phyloP scores from a whole-genome alignment of 345 rosid species.

The Kandelia obovata region DNA sequence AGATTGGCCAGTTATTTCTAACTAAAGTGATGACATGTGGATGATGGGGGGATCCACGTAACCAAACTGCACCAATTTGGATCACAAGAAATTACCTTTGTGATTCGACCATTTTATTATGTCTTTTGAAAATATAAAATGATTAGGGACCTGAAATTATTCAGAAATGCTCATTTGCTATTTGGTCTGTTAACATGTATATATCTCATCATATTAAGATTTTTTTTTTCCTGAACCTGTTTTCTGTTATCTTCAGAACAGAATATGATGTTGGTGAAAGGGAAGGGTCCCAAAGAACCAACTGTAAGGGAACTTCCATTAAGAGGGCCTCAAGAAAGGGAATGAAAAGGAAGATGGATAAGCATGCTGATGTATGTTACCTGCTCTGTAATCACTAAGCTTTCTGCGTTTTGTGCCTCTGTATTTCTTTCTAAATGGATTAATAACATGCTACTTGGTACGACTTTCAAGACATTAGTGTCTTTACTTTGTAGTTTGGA shows the following conservation, averaged over 20 bases:
- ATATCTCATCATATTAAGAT: not conserved
- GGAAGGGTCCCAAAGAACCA: conserved; percentile 5
- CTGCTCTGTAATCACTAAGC: not conserved
- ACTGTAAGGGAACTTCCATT: conserved; percentile 1
- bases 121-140: too few relatives aligned
- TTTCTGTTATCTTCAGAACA: conserved; percentile 9
- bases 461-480: too few relatives aligned
- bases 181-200: not conserved
- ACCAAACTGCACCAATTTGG: too few relatives aligned
- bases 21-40: too few relatives aligned
- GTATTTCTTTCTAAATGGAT: not conserved
- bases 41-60: too few relatives aligned
- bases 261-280: not conserved
- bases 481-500: too few relatives aligned
- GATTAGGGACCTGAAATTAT: not conserved
- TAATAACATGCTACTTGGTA: too few relatives aligned
- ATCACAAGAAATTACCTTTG: too few relatives aligned
- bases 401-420: not conserved
- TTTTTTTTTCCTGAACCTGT: not conserved
- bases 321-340: conserved; percentile 18
- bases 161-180: not conserved
- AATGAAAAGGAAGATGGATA: conserved; percentile 23
- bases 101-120: too few relatives aligned
- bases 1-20: too few relatives aligned
- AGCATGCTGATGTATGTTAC: conserved; percentile 24